Base-by-base conservation (phyloP, 352 stramenopile genomes). In the Aphanomyces stellatus region DNA sequence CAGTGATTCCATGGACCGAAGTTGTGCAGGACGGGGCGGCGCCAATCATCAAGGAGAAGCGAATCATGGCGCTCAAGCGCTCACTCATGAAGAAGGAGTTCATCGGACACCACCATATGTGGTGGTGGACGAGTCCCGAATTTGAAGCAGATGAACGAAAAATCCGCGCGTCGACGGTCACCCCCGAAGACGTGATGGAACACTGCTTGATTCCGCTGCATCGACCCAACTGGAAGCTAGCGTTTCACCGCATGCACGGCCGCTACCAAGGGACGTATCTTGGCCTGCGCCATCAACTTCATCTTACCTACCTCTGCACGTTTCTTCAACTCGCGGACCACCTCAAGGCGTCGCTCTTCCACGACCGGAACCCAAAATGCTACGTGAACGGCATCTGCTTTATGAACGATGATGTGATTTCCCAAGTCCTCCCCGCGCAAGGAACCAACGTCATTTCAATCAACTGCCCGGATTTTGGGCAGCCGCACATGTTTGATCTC, bases 401-500 rank as follows among this genome's bases (percentile, higher is more conserved):
- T 13, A 42, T n/a, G 31, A 65, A 19, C 22, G 59, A 65, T 30
- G 59, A 42, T 19, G 27, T 65, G 4, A 28, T 65, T 5, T 17
- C 59, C 17, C 35, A 53, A 19, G 35, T 55, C 13, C 31, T 65
- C 22, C 33, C 15, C 5, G 31, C 33, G 22, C 59, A 65, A 30
- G 28, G 31, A 7, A 48, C 34, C 7, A 51, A 41, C 28, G 40
- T 48, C 25, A 65, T 65, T 51, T 65, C 59, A 15, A 65, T 65
- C 46, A 28, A 51, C 28, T 65, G 59, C 59, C 59, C 59, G 6
- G 59, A 65, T 13, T 65, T 65, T 65, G 59, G 59, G 6, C 59
- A 65, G 2, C 59, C 59, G 17, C 59, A 65, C 37, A 65, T 65
- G 59, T 55, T 65, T 30, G 59, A 65, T 30, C 13, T 65, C 27